Evolutionary conservation across 108 stramenopile species (phyloP), one percentile per base, ranked within the genome.

Genomic region (Skeletonema potamos): DNA sequence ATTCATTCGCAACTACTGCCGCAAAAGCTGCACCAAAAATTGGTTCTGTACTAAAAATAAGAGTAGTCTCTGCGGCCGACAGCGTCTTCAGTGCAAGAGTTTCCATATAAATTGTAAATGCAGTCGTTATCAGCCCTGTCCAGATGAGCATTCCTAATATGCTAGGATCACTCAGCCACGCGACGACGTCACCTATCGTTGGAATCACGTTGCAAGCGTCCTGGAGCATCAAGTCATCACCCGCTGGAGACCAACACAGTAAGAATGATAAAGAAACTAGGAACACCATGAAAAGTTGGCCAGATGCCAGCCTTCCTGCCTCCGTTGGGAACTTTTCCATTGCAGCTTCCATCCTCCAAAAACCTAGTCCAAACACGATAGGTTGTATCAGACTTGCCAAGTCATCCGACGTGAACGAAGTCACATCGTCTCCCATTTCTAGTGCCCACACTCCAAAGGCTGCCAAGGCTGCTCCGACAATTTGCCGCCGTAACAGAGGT

Each of bases 41-140:
- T 13, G 97, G 96, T 74, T 96, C 96, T 4, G 97, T 96, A 12
- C 88, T 87, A 28, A 96, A 88, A 27, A 97, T 89, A 27, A 97
- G 70, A 3, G 97, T 97, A 9, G 94, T 93, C 64, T 97, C 97
- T 4, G 93, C 80, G 4, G 97, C 97, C 13, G 85, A 86, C 9
- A 97, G 76, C 8, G 88, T 92, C 37, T 87, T 76, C 57, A 97
- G 76, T 3, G 97, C 97, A 22, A 91, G 13, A 11, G 92, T 96
- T 85, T 97, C 96, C 79, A 93, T 86, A 62, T 77, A 93, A 29
- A 96, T 83, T 30, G 97, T 93, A 32, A 97, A 70, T 24, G 93
- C 94, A 27, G 95, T 97, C 4, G 96, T 96, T 37, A 96, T 58
- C 20, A 88, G 26, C 0, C 97, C 97, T 7, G 97, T 98, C 93